Evolutionary conservation across 805 yeast species (phyloP), one percentile per base, ranked within the genome.

Genomic region (Yarrowia divulgata): DNA sequence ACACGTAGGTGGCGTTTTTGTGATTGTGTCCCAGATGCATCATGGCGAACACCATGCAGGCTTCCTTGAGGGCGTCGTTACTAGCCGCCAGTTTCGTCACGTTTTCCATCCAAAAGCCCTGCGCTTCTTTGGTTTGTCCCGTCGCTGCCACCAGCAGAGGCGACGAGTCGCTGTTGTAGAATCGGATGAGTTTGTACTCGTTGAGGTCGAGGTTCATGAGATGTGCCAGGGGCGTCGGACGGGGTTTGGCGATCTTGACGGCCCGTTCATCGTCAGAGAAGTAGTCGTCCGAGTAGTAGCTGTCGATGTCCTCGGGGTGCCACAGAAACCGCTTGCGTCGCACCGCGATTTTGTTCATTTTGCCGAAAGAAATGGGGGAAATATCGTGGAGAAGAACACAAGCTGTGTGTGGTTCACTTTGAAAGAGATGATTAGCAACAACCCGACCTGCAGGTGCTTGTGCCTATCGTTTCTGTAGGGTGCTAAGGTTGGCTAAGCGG

Each of bases 241-340:
- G 32, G 13, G 62, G 46, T 6, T 40, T 23, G 10, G 29, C 29
- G 2, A 50, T 32, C 35, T 19, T 19, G 62, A 0, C 3, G 2
- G 2, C 19, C 2, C 42, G 14, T 8, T 55, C 46, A 16, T 55
- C 46, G 34, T 55, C 62, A 8, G 62, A 55, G 9, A 55, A 55
- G 35, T 39, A 55, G 46, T 55, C 62, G 62, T 55, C 62, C 9
- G 62, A 55, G 18, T 55, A 55, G 46, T 55, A 40, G 3, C 35
- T 3, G 35, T 55, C 62, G 29, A 55, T 55, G 37, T 55, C 62
- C 46, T 55, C 62, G 14, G 62, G 62, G 34, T 55, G 62, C 62
- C 62, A 55, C 6, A 55, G 37, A 16, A 55, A 55, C 12, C 62
- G 46, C 12, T 55, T 55, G 9, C 62, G 62, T 4, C 46, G 34